Base-by-base conservation (phyloP, 352 stramenopile species). In the Globisporangium radiosum region DNA sequence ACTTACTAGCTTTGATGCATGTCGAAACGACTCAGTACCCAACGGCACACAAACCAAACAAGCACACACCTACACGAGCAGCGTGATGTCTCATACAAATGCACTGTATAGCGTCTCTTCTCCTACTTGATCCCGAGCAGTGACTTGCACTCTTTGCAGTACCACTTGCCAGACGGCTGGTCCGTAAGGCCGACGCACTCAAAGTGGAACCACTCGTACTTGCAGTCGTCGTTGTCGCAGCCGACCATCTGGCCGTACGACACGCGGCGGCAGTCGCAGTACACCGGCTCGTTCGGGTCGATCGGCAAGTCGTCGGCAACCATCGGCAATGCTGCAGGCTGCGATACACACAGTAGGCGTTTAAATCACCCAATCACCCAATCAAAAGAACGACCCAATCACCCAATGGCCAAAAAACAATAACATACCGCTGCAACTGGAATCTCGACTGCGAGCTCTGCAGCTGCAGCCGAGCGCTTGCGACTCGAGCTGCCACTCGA, bases 201-300 rank as follows among this genome's bases (percentile, higher is more conserved):
- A 58, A 96, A 95, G 68, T 96, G 88, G 67, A 96, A 96, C 88
- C 88, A 96, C 66, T 96, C 88, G 72, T 94, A 95, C 71, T 95
- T 92, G 82, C 89, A 97, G 67, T 93, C 87, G 67, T 94, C 85
- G 57, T 97, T 96, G 70, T 97, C 89, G 60, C 89, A 97, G 60
- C 88, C 89, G 13, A 96, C 84, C 89, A 97, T 97, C 56, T 97
- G 84, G 7, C 89, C 89, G 61, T 91, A 96, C 48, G 89, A 95
- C 47, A 96, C 83, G 50, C 83, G 85, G 33, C 85, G 75, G 56
- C 85, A 94, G 69, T 85, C 75, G 76, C 85, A 94, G 75, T 94
- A 94, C 54, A 94, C 80, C 63, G 85, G 85, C 61, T 94, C 85
- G 66, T 94, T 94, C 61, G 85, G 85, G 62, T 94, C 85, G 59